Percentiles rank a stretch among this genome's conserved stretches.
Conservation (phyloP, 1,139 yeast species). For the Zygosaccharomyces sapae region DNA sequence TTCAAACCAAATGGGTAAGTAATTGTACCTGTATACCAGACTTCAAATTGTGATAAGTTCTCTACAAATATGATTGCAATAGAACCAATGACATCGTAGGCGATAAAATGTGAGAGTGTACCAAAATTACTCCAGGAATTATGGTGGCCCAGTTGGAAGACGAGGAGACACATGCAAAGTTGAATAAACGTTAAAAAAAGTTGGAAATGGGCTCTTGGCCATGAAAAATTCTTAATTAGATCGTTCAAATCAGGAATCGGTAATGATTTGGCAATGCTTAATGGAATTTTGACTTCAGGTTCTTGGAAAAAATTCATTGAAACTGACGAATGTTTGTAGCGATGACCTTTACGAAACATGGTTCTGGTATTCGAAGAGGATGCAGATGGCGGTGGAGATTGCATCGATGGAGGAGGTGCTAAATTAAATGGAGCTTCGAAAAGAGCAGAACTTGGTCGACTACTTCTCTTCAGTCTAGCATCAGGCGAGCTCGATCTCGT, state of each 20-base stretch:
- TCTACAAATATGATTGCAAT: constrained; percentile 67
- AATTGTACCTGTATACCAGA: constrained; percentile 81
- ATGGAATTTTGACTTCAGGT: constrained; percentile 70
- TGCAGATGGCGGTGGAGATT: constrained; percentile 22
- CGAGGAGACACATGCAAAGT: constrained; percentile 33
- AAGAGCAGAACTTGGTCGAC: constrained; percentile 21
- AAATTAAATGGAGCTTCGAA: constrained; percentile 49
- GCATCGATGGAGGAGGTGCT: constrained; percentile 42
- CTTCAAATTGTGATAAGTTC: constrained; percentile 82
- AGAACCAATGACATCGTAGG: constrained; percentile 83
- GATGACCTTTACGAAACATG: constrained; percentile 88
- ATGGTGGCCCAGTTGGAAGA: constrained; percentile 57
- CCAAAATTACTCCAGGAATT: constrained; percentile 59
- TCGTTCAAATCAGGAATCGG: constrained; percentile 76
- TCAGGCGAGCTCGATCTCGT: constrained; percentile 43
- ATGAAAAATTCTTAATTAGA: constrained; percentile 52
- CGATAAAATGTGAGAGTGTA: constrained; percentile 80
- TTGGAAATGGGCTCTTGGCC: constrained; percentile 64
- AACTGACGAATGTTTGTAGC: constrained; percentile 94
- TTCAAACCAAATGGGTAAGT: constrained; percentile 90
- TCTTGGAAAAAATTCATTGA: constrained; percentile 95
- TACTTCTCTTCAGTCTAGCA: constrained; percentile 30
- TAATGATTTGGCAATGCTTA: constrained; percentile 69
- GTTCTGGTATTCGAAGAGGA: constrained; percentile 63
- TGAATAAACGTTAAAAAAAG: constrained; percentile 41